These are phyloP conservation scores for Blastobotrys ciferrii DNA, from an alignment of 1,139 yeast genomes.

Conservation along the genomic window DNA sequence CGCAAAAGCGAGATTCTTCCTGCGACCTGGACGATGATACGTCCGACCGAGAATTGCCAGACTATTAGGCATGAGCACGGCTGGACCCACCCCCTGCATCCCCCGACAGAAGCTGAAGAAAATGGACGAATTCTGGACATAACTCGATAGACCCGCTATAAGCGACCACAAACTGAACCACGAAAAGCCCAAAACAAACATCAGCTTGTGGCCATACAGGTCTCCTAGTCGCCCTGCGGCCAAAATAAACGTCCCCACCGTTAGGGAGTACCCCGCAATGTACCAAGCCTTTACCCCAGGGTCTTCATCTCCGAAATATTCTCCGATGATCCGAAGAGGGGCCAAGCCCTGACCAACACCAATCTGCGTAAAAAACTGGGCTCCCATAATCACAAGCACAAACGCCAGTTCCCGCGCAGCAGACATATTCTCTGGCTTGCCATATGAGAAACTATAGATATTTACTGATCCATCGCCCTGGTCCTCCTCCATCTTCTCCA, in stretches of 20 bases:
- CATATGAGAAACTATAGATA: constrained; percentile 1
- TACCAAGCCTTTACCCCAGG: constrained; percentile 56
- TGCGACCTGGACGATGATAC: constrained; percentile 44
- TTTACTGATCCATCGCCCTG: neutral
- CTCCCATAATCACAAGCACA: constrained; percentile 39
- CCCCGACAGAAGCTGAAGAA: constrained; percentile 55
- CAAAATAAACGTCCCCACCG: constrained; percentile 62
- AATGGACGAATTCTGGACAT: constrained; percentile 39
- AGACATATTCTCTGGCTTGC: constrained; percentile 2
- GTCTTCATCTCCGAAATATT: constrained; percentile 39
- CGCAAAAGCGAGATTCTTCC: constrained; percentile 46
- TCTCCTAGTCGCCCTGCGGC: constrained; percentile 66
- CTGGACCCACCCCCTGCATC: constrained; percentile 61
- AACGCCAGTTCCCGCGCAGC: constrained; percentile 30
- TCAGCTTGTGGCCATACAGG: constrained; percentile 53
- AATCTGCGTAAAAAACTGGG: constrained; percentile 54
- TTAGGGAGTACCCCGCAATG: constrained; percentile 55
- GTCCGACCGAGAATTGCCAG: constrained; percentile 54
- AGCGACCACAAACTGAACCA: constrained; percentile 52
- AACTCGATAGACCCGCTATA: constrained; percentile 50
- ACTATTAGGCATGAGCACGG: constrained; percentile 56
- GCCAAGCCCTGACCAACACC: constrained; percentile 48
- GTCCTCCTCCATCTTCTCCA: neutral
- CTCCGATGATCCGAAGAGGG: constrained; percentile 41
- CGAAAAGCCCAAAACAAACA: constrained; percentile 48